These are phyloP conservation scores for Mrakia frigida DNA, from an alignment of 768 basidiomycete genomes.

Conservation along the genomic window DNA sequence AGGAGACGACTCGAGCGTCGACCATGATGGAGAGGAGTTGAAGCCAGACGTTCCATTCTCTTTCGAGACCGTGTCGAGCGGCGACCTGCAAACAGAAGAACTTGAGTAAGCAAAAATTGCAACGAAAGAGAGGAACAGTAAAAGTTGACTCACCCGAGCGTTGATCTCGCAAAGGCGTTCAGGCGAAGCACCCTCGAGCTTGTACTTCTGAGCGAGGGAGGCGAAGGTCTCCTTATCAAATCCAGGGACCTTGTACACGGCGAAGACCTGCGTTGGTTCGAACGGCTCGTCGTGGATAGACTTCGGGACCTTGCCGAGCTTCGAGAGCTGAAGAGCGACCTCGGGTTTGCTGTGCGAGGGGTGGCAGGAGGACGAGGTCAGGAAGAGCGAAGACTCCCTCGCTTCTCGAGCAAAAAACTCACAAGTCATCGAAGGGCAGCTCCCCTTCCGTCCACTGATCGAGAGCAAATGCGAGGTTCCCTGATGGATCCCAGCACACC, in stretches of 20 bases:
- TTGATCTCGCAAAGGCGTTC: conserved; percentile 47
- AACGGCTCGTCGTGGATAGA: conserved; percentile 57
- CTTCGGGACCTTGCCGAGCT: conserved; percentile 48
- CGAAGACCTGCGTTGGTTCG: conserved; percentile 53
- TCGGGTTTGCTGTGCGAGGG: conserved; percentile 9
- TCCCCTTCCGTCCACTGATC: conserved; percentile 57
- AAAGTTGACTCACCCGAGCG: conserved; percentile 36
- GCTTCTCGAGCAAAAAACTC: conserved; percentile 38
- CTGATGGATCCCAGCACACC: conserved; percentile 60
- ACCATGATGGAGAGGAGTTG: conserved; percentile 10
- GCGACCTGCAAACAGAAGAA: not conserved
- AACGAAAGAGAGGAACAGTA: too few species aligned
- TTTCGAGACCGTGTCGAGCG: not conserved
- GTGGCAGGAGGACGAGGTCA: not conserved
- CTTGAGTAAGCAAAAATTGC: not conserved
- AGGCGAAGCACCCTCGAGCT: conserved; percentile 49
- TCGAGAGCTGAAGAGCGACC: conserved; percentile 1
- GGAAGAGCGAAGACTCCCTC: not conserved
- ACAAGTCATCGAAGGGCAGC: conserved; percentile 77
- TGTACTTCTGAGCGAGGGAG: conserved; percentile 60
- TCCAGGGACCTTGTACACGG: conserved; percentile 53
- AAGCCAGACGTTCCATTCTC: conserved; percentile 21
- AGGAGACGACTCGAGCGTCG: conserved; percentile 4
- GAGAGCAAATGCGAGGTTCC: conserved; percentile 62
- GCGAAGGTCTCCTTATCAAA: conserved; percentile 54